These are phyloP conservation scores for Zymoseptoria brevis DNA, from an alignment of 2,329 filamentous ascomycete species.

Conservation along the genomic window DNA sequence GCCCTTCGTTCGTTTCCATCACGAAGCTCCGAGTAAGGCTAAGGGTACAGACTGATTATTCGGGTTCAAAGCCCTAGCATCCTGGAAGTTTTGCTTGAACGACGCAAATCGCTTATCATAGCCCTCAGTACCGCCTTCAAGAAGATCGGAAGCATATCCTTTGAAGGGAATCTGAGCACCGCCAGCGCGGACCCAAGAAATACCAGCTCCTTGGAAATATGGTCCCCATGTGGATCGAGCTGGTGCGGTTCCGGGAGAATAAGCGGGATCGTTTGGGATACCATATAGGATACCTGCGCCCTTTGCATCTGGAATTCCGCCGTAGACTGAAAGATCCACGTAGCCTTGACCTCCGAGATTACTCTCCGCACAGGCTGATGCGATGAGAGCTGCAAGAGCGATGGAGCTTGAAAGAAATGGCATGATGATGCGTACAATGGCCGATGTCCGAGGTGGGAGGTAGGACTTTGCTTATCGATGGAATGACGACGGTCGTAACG, in stretches of 20 bases:
- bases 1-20: background rate
- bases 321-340: background rate
- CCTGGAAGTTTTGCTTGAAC: background rate
- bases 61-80: slow-evolving; percentile 1
- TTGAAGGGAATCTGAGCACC: slow-evolving; percentile 1
- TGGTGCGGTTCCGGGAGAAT: background rate
- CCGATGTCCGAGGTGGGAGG: background rate
- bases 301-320: background rate
- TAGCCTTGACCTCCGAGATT: background rate
- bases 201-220: background rate
- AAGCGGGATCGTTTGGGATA: background rate
- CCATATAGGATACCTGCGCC: background rate
- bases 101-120: background rate
- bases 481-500: background rate
- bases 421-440: background rate
- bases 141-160: background rate
- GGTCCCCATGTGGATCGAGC: background rate
- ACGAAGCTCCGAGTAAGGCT: background rate
- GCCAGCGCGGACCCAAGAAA: background rate
- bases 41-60: background rate
- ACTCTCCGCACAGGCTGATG: background rate
- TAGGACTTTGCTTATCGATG: background rate
- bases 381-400: background rate
- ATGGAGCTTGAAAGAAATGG: background rate
- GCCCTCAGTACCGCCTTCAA: background rate